A percentile compares a stretch with the other conserved stretches of the same genome.
Conservation (phyloP, 1,284 basidiomycete genomes). For the Irpex sp. region DNA sequence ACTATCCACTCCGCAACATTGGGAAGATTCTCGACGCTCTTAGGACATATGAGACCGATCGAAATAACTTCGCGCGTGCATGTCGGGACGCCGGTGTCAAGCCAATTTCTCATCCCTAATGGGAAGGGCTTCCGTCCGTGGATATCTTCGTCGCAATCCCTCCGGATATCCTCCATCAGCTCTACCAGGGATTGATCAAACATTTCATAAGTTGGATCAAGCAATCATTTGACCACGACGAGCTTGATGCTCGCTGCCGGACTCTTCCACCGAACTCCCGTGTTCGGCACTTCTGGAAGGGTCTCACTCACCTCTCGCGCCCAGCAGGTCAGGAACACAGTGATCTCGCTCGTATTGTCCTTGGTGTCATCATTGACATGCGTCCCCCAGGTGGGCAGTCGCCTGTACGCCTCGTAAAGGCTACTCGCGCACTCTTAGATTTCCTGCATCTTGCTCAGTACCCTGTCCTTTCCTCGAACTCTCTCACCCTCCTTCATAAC, state of each 20-base stretch:
- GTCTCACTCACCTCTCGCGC: conserved; percentile 25
- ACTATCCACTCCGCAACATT: conserved; percentile 1
- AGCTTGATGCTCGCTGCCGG: conserved; percentile 32
- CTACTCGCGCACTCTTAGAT: conserved; percentile 21
- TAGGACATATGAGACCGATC: not conserved
- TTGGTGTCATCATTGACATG: conserved; percentile 17
- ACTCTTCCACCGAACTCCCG: conserved; percentile 33
- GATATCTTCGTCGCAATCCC: conserved; percentile 33
- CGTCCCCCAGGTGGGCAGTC: conserved; percentile 8
- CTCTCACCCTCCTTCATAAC: conserved; percentile 19
- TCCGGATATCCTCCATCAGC: conserved; percentile 25
- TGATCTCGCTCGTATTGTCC: conserved; percentile 18
- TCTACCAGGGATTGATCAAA: conserved; percentile 28
- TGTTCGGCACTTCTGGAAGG: conserved; percentile 34
- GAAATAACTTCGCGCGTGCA: conserved; percentile 8
- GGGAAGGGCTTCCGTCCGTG: conserved; percentile 28
- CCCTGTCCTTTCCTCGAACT: conserved; percentile 20
- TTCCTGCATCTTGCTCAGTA: conserved; percentile 26
- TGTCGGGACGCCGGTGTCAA: conserved; percentile 4
- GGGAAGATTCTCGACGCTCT: not conserved
- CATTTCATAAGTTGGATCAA: conserved; percentile 31
- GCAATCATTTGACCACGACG: conserved; percentile 18
- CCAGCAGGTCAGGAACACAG: conserved; percentile 20
- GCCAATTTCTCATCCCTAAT: conserved; percentile 29
- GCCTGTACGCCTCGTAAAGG: conserved; percentile 9